Evolutionary conservation across 257 asterid genomes (phyloP).

Genomic region (Solanum habrochaites): DNA sequence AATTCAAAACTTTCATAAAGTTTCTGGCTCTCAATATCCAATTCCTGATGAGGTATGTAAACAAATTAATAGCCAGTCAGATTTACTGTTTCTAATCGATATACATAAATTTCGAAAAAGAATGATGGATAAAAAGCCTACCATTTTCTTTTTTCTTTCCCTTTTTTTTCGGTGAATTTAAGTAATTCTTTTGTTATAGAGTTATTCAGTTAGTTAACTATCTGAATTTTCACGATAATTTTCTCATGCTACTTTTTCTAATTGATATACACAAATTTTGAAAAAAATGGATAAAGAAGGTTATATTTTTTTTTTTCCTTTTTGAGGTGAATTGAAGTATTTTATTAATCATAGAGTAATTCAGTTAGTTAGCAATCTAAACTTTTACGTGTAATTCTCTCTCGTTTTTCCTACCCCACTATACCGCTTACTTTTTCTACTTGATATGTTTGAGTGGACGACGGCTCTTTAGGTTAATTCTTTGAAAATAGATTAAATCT

Average conservation of each 20-base stretch:
- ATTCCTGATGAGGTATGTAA: conserved; percentile 65
- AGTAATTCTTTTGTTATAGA: background rate
- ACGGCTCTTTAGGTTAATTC: background rate
- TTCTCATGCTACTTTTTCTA: too few relatives aligned
- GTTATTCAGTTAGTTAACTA: background rate
- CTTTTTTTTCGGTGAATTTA: background rate
- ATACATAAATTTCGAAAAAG: background rate
- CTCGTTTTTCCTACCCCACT: background rate
- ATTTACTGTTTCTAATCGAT: background rate
- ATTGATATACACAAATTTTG: background rate
- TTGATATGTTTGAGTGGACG: too few relatives aligned
- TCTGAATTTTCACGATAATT: background rate
- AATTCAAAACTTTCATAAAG: conserved; percentile 17
- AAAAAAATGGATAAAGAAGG: too few relatives aligned
- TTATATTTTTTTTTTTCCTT: background rate
- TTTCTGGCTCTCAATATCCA: conserved; percentile 61
- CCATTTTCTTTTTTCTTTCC: background rate
- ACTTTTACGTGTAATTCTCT: background rate
- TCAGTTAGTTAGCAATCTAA: background rate
- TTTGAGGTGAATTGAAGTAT: background rate
- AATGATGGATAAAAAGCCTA: background rate
- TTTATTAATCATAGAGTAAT: too few relatives aligned
- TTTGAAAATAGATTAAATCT: background rate
- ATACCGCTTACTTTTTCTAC: background rate
- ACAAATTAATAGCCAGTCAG: background rate